A percentile compares a stretch with the other conserved stretches of the same genome.
phyloP scores from a whole-genome alignment of 331 rosid genomes.

The Quercus lobata region DNA sequence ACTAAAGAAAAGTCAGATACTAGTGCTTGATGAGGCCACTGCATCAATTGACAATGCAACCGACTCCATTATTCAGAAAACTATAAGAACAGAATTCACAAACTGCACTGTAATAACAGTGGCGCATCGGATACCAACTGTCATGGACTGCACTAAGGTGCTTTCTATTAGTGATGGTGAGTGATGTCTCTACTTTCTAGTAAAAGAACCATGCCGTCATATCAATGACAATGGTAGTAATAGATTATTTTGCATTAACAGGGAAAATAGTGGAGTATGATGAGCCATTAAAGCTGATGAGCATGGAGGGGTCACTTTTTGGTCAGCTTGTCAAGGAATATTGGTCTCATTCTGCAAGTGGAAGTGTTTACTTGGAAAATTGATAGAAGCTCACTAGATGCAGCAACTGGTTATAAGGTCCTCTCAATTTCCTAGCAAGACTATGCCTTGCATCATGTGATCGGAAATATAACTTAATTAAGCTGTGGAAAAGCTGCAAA shows the following conservation, averaged over 20 bases:
- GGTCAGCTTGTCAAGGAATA: neutral
- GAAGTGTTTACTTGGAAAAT: neutral
- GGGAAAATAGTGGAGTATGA: neutral
- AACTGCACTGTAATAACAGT: constrained; percentile 1
- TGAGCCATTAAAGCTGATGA: neutral
- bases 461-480: no score
- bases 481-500: no score
- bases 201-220: neutral
- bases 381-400: neutral
- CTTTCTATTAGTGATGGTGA: neutral
- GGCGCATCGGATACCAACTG: neutral
- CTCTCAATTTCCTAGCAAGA: no score
- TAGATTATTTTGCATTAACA: neutral
- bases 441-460: no score
- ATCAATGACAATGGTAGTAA: neutral
- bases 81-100: neutral
- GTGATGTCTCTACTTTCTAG: neutral
- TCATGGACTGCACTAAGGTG: constrained; percentile 4
- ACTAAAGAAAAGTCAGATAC: constrained; percentile 2
- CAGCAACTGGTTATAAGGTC: neutral
- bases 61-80: neutral
- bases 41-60: neutral
- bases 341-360: neutral
- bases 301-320: neutral
- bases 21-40: neutral